Conservation (phyloP, 208 protist genomes). For the Crithidia fasciculata region DNA sequence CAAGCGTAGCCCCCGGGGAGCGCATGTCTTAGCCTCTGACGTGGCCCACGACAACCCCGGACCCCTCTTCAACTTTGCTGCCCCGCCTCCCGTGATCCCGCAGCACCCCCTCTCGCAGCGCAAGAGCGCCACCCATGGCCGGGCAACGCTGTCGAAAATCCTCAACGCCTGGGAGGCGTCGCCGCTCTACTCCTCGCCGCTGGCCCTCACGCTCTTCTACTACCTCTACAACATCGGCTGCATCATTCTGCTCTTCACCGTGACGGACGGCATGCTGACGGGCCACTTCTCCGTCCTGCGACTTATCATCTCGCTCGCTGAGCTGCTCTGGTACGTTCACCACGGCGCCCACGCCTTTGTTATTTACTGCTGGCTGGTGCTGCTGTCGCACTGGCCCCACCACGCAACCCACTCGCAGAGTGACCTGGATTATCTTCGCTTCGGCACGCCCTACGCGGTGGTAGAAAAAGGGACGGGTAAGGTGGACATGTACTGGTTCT, state of each 20-base stretch:
- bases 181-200: conserved; percentile 48
- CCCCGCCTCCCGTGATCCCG: conserved; percentile 16
- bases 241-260: conserved; percentile 42
- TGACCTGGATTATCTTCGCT: conserved; percentile 18
- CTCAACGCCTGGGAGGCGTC: conserved; percentile 36
- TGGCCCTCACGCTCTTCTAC: conserved; percentile 58
- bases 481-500: conserved; percentile 51
- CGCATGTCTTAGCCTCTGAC: no score
- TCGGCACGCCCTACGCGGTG: conserved; percentile 52
- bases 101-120: conserved; percentile 6
- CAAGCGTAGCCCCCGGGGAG: no score
- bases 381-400: conserved; percentile 45
- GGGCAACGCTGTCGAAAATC: conserved; percentile 31
- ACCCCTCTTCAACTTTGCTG: conserved; percentile 30
- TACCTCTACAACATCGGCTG: conserved; percentile 47
- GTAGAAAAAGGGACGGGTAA: conserved; percentile 22
- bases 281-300: conserved; percentile 48
- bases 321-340: conserved; percentile 57
- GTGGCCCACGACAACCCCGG: not conserved
- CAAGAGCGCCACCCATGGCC: conserved; percentile 28
- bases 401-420: conserved; percentile 2
- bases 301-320: conserved; percentile 30
- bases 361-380: conserved; percentile 45
- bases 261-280: conserved; percentile 45
- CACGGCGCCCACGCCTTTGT: conserved; percentile 61